phyloP scores from a whole-genome alignment of 257 asterid species.

The Jasminum sambac region DNA sequence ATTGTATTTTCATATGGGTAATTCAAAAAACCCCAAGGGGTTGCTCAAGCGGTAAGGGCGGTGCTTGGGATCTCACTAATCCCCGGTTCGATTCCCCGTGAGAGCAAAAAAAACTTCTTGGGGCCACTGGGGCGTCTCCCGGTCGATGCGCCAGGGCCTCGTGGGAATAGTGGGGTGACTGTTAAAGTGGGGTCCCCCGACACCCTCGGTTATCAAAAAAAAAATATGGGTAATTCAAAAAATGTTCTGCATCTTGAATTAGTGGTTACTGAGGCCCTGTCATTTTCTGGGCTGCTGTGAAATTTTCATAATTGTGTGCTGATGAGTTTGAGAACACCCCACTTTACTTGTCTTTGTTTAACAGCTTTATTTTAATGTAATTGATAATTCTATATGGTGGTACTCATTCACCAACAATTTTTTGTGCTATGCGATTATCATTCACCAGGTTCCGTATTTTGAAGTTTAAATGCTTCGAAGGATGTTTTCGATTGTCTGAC shows the following conservation, averaged over 20 bases:
- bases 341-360: neutral
- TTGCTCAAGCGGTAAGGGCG: too few relatives aligned
- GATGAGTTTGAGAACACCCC: neutral
- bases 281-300: neutral
- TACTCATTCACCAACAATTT: neutral
- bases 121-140: too few relatives aligned
- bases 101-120: too few relatives aligned
- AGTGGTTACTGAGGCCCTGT: neutral
- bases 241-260: neutral
- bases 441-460: neutral
- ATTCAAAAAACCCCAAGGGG: neutral
- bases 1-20: neutral
- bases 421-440: neutral
- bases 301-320: neutral
- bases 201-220: too few relatives aligned
- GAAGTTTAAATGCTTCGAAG: neutral
- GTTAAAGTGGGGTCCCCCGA: too few relatives aligned
- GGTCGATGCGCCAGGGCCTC: too few relatives aligned
- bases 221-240: neutral
- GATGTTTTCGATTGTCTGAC: neutral
- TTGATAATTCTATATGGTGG: neutral
- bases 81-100: too few relatives aligned
- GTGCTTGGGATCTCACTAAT: too few relatives aligned
- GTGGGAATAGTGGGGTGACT: too few relatives aligned
- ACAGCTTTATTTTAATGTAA: neutral